Base-by-base conservation (phyloP, 192 early-diverging fungal species). In the Rhizophlyctis rosea region DNA sequence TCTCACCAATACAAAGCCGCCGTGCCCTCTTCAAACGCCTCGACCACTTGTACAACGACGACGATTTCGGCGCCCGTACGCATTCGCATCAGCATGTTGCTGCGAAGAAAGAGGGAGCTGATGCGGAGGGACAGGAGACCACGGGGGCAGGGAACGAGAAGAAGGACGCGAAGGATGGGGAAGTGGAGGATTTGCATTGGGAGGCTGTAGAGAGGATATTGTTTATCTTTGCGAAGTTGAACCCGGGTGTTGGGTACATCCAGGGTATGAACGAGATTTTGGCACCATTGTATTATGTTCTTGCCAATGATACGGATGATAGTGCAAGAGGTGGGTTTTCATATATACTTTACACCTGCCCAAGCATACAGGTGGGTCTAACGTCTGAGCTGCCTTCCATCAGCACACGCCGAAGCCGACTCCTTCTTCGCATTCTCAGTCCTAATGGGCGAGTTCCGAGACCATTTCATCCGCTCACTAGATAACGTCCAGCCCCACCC, bases 211-310 rank as follows among this genome's bases (percentile, higher is more conserved):
- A 87, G 65, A 71, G 91, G 2, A 80, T 93, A 16, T 62, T 93
- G 61, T 91, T 86, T 54, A 86, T 92, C 31, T 90, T 87, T 68
- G 85, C 87, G 3, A 87, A 88, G 56, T 72, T 91, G 47, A 92
- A 92, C 62, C 86, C 83, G 3, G 91, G 91, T 25, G 79, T 88
- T 13, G 86, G 87, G 1, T 93, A 93, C 62, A 86, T 90, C n/a
- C 91, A 93, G 68, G 91, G 90, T 31, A 91, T 93, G 90, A 92
- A 92, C 67, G 88, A 92, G 65, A 72, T 92, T 44, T 69, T 92
- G 23, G 90, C 82, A 1, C 90, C 91, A 0, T 76, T 91, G 23
- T 92, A 91, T 68, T 91, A 89, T 50, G 83, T 91, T 4, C 73
- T 88, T 61, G 87, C 90, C 21, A 81, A 76, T 27, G 79, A 83